Percentiles rank a stretch among this genome's conserved stretches.
These are phyloP conservation scores for Microcyclospora tardicrescens DNA, from an alignment of 2,329 filamentous ascomycete genomes.

Conservation along the genomic window DNA sequence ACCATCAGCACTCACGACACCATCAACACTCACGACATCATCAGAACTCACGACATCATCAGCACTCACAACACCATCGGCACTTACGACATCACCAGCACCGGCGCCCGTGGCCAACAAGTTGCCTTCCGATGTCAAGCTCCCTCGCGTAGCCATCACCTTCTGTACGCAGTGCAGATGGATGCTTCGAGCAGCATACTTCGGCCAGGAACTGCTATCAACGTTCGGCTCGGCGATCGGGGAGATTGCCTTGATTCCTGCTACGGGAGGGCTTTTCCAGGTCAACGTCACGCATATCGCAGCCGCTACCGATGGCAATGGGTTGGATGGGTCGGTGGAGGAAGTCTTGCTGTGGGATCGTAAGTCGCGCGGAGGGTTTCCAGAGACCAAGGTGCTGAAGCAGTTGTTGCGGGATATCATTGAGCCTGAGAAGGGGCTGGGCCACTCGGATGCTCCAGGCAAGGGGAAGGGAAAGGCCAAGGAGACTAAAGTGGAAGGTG, in stretches of 20 bases:
- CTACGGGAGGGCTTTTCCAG: slow-evolving; percentile 71
- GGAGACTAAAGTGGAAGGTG: no score
- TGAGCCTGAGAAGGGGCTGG: slow-evolving; percentile 63
- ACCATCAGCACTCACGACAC: no score
- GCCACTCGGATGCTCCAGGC: slow-evolving; percentile 45
- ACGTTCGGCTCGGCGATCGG: slow-evolving; percentile 77
- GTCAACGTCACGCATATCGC: slow-evolving; percentile 46
- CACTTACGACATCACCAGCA: no score
- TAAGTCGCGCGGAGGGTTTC: slow-evolving; percentile 76
- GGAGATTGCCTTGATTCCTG: slow-evolving; percentile 75
- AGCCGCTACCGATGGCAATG: slow-evolving; percentile 1
- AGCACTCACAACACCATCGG: no score
- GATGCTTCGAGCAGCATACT: slow-evolving; percentile 42
- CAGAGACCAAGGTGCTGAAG: slow-evolving; percentile 81
- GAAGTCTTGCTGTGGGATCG: slow-evolving; percentile 71
- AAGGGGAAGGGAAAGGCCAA: no score
- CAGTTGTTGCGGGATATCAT: slow-evolving; percentile 70
- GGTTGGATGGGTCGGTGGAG: slow-evolving; percentile 8
- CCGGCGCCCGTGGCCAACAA: no score
- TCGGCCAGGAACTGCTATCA: slow-evolving; percentile 85
- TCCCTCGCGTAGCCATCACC: slow-evolving; percentile 72
- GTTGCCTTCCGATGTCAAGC: slow-evolving; percentile 8
- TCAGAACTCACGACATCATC: no score
- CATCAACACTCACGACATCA: no score
- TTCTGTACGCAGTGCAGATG: slow-evolving; percentile 58